Percentiles rank a stretch among this genome's conserved stretches.
Evolutionary conservation across 148 eudicot species (phyloP).

Genomic region (Chenopodium quinoa): DNA sequence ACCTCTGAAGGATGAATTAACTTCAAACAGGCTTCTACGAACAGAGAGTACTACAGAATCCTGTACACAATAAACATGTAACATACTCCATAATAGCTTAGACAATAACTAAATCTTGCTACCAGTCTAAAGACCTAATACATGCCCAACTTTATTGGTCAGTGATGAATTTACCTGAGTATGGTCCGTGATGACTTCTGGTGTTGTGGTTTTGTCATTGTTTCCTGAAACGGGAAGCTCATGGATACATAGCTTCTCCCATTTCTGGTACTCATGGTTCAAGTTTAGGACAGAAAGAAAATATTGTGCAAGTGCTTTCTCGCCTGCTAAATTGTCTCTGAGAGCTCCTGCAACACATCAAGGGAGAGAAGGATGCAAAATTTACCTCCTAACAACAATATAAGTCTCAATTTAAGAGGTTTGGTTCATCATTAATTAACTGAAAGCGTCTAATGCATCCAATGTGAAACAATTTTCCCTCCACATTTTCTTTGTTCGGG

Average conservation of each 20-base stretch:
- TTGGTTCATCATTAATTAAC: not conserved
- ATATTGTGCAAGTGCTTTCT: conserved; percentile 49
- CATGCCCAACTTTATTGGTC: not conserved
- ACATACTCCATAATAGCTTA: not conserved
- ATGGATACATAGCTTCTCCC: conserved; percentile 38
- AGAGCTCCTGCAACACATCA: conserved; percentile 55
- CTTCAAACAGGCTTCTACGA: conserved; percentile 47
- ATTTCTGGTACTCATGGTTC: conserved; percentile 49
- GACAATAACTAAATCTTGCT: not conserved
- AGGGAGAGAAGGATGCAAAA: not conserved
- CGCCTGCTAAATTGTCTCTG: conserved; percentile 47
- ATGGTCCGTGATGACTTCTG: conserved; percentile 50
- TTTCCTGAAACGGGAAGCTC: conserved; percentile 6
- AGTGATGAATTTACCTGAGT: conserved; percentile 54
- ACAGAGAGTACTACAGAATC: conserved; percentile 57
- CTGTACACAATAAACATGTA: conserved; percentile 29
- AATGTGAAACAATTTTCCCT: not conserved
- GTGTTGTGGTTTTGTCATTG: conserved; percentile 21
- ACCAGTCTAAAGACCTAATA: not conserved
- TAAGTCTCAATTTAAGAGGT: not conserved
- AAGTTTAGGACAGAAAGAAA: conserved; percentile 54
- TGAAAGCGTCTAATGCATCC: not conserved
- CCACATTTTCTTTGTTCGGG: too few species aligned
- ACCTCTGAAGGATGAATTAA: conserved; percentile 52
- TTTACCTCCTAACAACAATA: not conserved